phyloP scores from a whole-genome alignment of 768 basidiomycete species.

The Piloderma croceum region DNA sequence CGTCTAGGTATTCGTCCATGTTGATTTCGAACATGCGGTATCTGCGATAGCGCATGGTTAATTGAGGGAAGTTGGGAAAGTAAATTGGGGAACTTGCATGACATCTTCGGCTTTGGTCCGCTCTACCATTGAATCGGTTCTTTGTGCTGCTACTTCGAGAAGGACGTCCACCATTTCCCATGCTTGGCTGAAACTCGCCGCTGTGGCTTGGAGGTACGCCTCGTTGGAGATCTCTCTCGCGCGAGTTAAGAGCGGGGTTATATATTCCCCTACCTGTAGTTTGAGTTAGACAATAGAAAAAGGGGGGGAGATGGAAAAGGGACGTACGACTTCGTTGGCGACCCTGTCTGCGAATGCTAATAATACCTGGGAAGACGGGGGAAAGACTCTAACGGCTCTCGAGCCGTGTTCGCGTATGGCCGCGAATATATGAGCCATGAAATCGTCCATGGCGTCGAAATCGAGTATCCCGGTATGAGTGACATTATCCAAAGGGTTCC shows the following conservation, averaged over 20 bases:
- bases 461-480: conserved; percentile 47
- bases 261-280: conserved; percentile 81
- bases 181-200: conserved; percentile 84
- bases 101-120: conserved; percentile 70
- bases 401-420: conserved; percentile 72
- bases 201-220: conserved; percentile 75
- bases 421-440: conserved; percentile 64
- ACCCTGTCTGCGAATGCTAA: conserved; percentile 80
- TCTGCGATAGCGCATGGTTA: conserved; percentile 40
- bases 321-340: conserved; percentile 74
- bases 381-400: conserved; percentile 82
- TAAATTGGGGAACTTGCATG: conserved; percentile 46
- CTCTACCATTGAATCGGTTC: conserved; percentile 36
- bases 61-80: conserved; percentile 1
- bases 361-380: conserved; percentile 69
- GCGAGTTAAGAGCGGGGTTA: conserved; percentile 66
- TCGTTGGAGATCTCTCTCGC: conserved; percentile 71
- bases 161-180: conserved; percentile 83
- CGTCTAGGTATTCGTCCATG: conserved; percentile 97
- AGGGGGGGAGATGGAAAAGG: conserved; percentile 5
- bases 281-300: conserved; percentile 2
- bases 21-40: conserved; percentile 93
- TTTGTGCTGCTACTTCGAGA: conserved; percentile 46
- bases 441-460: conserved; percentile 91
- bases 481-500: conserved; percentile 80